phyloP scores from a whole-genome alignment of 2,329 filamentous ascomycete genomes.

The Arthrobotrys megalospora region DNA sequence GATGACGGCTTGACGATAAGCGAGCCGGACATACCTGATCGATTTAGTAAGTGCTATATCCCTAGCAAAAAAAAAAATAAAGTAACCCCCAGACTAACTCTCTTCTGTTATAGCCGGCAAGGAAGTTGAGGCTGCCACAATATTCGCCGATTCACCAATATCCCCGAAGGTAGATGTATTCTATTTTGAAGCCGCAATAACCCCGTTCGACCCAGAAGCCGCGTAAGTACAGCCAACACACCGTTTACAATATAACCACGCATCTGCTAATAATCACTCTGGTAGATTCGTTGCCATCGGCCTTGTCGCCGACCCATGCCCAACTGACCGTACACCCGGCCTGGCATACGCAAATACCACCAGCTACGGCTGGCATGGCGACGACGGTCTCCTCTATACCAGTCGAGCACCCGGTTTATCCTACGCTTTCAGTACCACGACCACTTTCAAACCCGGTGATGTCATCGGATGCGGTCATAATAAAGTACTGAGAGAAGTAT shows the following conservation, averaged over 20 bases:
- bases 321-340: conserved; percentile 35
- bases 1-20: conserved; percentile 31
- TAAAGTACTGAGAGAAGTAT: conserved; percentile 22
- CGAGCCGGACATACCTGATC: conserved; percentile 26
- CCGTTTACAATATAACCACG: background rate
- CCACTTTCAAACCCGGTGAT: conserved; percentile 27
- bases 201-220: conserved; percentile 13
- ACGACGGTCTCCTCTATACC: conserved; percentile 38
- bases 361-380: conserved; percentile 49
- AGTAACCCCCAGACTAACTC: background rate
- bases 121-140: conserved; percentile 6
- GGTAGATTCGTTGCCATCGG: conserved; percentile 41
- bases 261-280: background rate
- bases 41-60: conserved; percentile 37
- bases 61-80: background rate
- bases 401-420: conserved; percentile 19
- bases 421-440: background rate
- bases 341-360: conserved; percentile 31
- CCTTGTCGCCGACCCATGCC: conserved; percentile 44
- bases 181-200: conserved; percentile 40
- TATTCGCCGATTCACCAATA: conserved; percentile 43
- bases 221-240: conserved; percentile 8
- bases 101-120: background rate
- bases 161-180: conserved; percentile 46
- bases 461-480: conserved; percentile 46